Conservation (phyloP, 2,329 filamentous ascomycete genomes). For the Atkinsonella texensis region DNA sequence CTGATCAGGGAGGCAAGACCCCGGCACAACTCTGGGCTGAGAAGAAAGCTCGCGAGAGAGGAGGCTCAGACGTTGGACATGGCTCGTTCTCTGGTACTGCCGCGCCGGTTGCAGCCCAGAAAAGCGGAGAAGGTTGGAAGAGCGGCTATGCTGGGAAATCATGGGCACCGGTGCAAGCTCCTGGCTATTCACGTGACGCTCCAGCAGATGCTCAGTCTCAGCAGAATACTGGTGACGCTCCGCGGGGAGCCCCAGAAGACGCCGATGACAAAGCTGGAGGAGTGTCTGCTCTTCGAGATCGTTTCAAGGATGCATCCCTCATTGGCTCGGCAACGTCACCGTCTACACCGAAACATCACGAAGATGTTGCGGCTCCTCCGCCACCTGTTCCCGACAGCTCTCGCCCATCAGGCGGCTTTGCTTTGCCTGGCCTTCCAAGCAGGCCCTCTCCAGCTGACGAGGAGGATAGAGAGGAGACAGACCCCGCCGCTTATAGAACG, state of each 20-base stretch:
- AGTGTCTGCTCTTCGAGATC: slow-evolving; percentile 65
- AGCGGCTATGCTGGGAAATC: slow-evolving; percentile 83
- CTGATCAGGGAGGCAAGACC: slow-evolving; percentile 89
- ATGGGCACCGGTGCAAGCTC: slow-evolving; percentile 73
- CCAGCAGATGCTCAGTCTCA: slow-evolving; percentile 40
- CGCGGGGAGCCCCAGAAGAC: slow-evolving; percentile 34
- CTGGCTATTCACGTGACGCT: slow-evolving; percentile 49
- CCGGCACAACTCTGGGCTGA: slow-evolving; percentile 96
- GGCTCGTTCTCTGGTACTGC: slow-evolving; percentile 30
- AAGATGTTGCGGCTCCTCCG: slow-evolving; percentile 32
- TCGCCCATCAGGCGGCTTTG: slow-evolving; percentile 63
- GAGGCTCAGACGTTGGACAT: slow-evolving; percentile 27
- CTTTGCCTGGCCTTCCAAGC: slow-evolving; percentile 64
- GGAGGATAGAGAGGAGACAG: slow-evolving; percentile 37
- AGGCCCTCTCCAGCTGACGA: slow-evolving; percentile 44
- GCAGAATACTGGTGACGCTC: slow-evolving; percentile 42
- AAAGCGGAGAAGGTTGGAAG: slow-evolving; percentile 74
- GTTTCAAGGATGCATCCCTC: slow-evolving; percentile 66
- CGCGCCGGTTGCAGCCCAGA: slow-evolving; percentile 52
- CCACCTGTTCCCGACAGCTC: slow-evolving; percentile 42
- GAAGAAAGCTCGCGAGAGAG: slow-evolving; percentile 77
- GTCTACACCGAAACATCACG: slow-evolving; percentile 22
- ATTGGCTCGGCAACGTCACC: slow-evolving; percentile 40
- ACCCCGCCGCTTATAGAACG: slow-evolving; percentile 28
- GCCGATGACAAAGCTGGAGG: slow-evolving; percentile 48